Percentiles rank a stretch among this genome's conserved stretches.
Conservation (phyloP, 2,329 filamentous ascomycete species). For the Amesomyces nigricolor region DNA sequence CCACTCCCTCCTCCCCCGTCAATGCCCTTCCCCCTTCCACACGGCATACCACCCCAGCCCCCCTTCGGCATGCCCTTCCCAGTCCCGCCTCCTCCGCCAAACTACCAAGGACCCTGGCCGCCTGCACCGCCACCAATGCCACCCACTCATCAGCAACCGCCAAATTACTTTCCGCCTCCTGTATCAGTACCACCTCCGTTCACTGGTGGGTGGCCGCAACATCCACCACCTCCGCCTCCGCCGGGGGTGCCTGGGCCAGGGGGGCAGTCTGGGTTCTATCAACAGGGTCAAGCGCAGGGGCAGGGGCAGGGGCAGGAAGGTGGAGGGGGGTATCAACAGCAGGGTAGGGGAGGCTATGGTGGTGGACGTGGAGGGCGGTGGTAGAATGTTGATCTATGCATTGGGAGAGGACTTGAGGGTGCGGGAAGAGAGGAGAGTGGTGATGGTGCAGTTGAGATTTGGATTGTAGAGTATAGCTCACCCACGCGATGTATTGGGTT, state of each 20-base stretch:
- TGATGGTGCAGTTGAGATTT: too few species aligned
- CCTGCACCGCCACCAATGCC: constrained; percentile 32
- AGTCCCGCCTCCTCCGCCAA: constrained; percentile 33
- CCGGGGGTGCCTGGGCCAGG: constrained; percentile 2
- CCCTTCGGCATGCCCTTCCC: constrained; percentile 16
- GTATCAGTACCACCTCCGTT: too few species aligned
- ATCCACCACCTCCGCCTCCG: constrained; percentile 16
- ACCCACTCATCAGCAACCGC: constrained; percentile 3
- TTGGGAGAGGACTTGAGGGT: too few species aligned
- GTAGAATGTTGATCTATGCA: too few species aligned
- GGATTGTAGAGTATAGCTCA: too few species aligned
- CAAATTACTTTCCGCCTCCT: constrained; percentile 12
- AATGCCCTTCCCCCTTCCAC: constrained; percentile 25
- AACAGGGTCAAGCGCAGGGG: constrained; percentile 1
- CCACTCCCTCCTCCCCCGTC: constrained; percentile 1
- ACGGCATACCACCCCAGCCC: constrained; percentile 13
- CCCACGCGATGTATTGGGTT: too few species aligned
- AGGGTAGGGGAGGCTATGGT: constrained; percentile 30
- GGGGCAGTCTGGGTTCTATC: constrained; percentile 10
- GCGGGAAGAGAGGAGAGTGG: too few species aligned
- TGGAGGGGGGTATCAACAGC: constrained; percentile 18
- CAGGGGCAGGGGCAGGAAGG: constrained; percentile 26
- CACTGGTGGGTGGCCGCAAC: constrained; percentile 21
- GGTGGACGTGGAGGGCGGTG: constrained; percentile 16
- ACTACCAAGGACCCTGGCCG: constrained; percentile 40